These are phyloP conservation scores for Fusarium verrucosum DNA, from an alignment of 2,329 filamentous ascomycete genomes.

Conservation along the genomic window DNA sequence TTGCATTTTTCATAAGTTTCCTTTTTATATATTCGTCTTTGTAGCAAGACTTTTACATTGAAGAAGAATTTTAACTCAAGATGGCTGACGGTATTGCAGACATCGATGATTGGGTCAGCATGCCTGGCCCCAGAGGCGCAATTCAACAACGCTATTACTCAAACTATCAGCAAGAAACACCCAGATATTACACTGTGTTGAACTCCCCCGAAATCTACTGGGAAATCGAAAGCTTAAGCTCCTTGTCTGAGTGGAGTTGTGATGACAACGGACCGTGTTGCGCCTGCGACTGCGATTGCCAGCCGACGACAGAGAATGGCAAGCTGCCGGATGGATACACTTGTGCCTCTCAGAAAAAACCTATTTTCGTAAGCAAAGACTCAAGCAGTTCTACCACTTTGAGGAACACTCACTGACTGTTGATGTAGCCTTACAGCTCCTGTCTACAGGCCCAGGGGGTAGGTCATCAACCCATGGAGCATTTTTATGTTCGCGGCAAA, in stretches of 20 bases:
- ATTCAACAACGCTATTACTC: background rate
- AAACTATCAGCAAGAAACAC: background rate
- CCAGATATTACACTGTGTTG: background rate
- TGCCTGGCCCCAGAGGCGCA: background rate
- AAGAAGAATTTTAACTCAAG: background rate
- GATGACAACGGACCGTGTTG: constrained; percentile 7
- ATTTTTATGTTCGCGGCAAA: background rate
- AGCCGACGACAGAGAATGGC: background rate
- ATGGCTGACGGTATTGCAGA: constrained; percentile 29
- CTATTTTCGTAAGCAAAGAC: background rate
- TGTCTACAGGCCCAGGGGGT: background rate
- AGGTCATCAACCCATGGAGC: background rate
- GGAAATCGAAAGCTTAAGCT: constrained; percentile 8
- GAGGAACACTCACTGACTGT: background rate
- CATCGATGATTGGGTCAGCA: constrained; percentile 6
- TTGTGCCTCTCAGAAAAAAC: background rate
- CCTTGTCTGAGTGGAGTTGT: constrained; percentile 16
- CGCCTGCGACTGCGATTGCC: constrained; percentile 15
- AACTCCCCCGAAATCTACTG: background rate
- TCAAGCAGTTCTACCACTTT: too few relatives aligned
- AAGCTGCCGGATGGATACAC: background rate
- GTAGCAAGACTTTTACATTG: background rate
- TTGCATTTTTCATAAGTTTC: too few relatives aligned
- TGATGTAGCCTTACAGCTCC: background rate
- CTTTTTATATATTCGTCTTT: background rate